phyloP scores from a whole-genome alignment of 2,329 filamentous ascomycete species.

The Aureobasidium sp. region DNA sequence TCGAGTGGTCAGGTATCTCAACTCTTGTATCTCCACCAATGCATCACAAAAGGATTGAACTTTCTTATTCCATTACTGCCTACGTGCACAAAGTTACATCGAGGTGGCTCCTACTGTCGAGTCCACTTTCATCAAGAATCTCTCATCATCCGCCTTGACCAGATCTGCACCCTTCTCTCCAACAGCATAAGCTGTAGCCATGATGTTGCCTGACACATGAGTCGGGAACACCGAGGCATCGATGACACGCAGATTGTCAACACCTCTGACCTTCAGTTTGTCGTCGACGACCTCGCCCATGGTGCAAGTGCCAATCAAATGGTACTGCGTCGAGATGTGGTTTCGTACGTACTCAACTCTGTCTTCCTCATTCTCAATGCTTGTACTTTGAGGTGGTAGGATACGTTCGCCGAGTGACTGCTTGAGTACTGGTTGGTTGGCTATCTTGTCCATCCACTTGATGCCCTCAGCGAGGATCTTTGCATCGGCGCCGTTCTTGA shows the following conservation, averaged over 20 bases:
- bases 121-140: conserved; percentile 15
- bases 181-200: conserved; percentile 23
- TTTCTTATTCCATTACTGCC: not conserved
- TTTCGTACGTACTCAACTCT: conserved; percentile 21
- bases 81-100: not conserved
- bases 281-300: conserved; percentile 26
- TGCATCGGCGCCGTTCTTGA: conserved; percentile 23
- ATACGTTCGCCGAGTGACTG: conserved; percentile 31
- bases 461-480: conserved; percentile 24
- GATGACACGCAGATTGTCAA: conserved; percentile 20
- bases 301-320: conserved; percentile 32
- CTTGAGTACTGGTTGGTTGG: conserved; percentile 33
- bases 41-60: too few species aligned
- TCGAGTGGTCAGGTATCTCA: too few species aligned
- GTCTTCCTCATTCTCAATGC: conserved; percentile 21
- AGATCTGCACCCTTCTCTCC: conserved; percentile 30
- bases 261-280: conserved; percentile 19
- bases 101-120: not conserved
- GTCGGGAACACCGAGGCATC: conserved; percentile 25
- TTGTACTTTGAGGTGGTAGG: conserved; percentile 22
- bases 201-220: conserved; percentile 23
- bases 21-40: too few species aligned
- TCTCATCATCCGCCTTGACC: conserved; percentile 23
- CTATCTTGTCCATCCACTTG: conserved; percentile 36
- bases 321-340: conserved; percentile 29